Conservation (phyloP, 257 asterid species). For the Petrea volubilis region DNA sequence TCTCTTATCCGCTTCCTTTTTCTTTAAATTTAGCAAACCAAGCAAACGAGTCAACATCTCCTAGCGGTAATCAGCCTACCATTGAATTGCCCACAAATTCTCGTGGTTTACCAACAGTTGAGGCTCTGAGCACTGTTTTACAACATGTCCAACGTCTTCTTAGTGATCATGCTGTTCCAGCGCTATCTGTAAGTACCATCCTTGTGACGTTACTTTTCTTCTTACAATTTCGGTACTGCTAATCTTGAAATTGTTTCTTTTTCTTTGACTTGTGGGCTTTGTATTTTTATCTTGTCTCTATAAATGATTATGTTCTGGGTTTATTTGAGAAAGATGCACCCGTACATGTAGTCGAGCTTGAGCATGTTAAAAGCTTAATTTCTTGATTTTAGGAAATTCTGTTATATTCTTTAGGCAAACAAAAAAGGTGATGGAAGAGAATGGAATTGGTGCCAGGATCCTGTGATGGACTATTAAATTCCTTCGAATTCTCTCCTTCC, state of each 20-base stretch:
- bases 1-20: constrained; percentile 8
- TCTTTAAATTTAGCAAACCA: constrained; percentile 44
- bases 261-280: no score
- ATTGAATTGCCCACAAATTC: constrained; percentile 60
- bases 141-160: constrained; percentile 71
- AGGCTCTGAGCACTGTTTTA: constrained; percentile 64
- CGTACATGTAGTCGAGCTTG: no score
- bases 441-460: no score
- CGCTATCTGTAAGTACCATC: constrained; percentile 73
- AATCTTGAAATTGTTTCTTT: not conserved
- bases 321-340: no score
- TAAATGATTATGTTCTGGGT: no score
- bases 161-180: constrained; percentile 62
- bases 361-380: no score
- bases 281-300: no score
- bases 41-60: constrained; percentile 48
- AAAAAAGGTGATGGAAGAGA: no score
- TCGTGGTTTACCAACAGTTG: constrained; percentile 64
- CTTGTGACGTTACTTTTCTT: not conserved
- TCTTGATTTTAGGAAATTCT: no score
- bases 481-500: no score
- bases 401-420: no score
- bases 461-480: no score
- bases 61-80: constrained; percentile 35
- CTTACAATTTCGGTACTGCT: not conserved